phyloP scores from a whole-genome alignment of 768 basidiomycete genomes.

The Boletus tylopilopsis region DNA sequence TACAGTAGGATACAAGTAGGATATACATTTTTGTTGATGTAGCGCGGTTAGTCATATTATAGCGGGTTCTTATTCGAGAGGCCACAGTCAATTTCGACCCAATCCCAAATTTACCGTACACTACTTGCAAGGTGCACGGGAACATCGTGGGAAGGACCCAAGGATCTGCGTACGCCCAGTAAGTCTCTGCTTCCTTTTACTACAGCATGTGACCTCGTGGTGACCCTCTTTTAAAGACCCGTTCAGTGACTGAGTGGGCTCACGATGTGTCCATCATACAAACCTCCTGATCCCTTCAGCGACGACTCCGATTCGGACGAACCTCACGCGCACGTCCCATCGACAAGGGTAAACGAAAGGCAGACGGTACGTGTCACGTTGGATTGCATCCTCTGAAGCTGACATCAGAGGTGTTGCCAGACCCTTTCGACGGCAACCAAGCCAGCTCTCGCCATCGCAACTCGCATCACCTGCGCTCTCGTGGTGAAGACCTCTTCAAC shows the following conservation, averaged over 20 bases:
- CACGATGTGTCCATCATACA: conserved; percentile 8
- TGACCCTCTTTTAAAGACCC: conserved; percentile 4
- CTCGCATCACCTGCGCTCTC: neutral
- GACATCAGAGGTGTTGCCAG: conserved; percentile 1
- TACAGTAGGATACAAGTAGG: no score
- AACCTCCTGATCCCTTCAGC: conserved; percentile 13
- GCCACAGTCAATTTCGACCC: no score
- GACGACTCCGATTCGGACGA: neutral
- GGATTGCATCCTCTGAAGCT: neutral
- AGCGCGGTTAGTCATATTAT: no score
- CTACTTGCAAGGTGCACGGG: conserved; percentile 7
- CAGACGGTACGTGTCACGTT: conserved; percentile 7
- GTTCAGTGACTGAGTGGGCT: neutral
- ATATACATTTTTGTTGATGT: no score
- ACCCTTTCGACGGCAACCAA: neutral
- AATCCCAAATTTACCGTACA: no score
- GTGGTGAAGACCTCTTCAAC: neutral
- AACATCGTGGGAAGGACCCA: conserved; percentile 10
- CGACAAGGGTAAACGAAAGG: conserved; percentile 23
- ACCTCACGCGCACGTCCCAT: neutral
- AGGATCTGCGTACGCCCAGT: conserved; percentile 10
- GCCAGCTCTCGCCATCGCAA: neutral
- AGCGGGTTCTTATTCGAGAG: no score
- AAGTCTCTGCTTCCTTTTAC: conserved; percentile 8
- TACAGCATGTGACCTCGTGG: conserved; percentile 14